These are phyloP conservation scores for Diaporthe longicolla DNA, from an alignment of 2,329 filamentous ascomycete genomes.

Conservation along the genomic window DNA sequence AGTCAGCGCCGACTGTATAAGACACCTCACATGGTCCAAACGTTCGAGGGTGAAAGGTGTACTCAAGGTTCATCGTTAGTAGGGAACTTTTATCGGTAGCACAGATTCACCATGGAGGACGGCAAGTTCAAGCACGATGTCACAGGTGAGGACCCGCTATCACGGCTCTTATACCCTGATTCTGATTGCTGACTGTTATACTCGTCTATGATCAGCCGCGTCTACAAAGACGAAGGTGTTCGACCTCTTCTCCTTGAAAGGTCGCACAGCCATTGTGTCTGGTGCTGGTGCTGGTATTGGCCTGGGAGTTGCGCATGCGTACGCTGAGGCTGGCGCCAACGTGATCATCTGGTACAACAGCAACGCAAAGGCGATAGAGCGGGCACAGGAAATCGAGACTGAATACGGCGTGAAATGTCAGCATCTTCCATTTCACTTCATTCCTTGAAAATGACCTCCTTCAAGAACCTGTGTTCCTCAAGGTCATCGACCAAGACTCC, in stretches of 20 bases:
- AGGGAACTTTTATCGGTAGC: background rate
- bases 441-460: background rate
- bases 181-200: background rate
- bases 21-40: background rate
- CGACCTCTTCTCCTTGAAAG: slow-evolving; percentile 68
- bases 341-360: slow-evolving; percentile 81
- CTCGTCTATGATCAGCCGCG: background rate
- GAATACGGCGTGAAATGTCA: slow-evolving; percentile 77
- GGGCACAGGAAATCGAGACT: slow-evolving; percentile 74
- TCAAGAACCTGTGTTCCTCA: too few species aligned
- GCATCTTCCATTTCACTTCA: slow-evolving; percentile 46
- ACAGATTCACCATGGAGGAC: slow-evolving; percentile 2
- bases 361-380: slow-evolving; percentile 74
- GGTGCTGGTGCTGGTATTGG: slow-evolving; percentile 79
- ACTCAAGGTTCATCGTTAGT: background rate
- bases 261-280: slow-evolving; percentile 78
- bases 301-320: slow-evolving; percentile 72
- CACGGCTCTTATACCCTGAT: rapidly evolving
- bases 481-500: too few species aligned
- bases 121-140: slow-evolving; percentile 23
- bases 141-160: background rate
- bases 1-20: slow-evolving; percentile 4
- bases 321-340: slow-evolving; percentile 79
- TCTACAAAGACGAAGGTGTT: slow-evolving; percentile 29
- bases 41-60: background rate